Base-by-base conservation (phyloP, 2,329 filamentous ascomycete genomes). In the Penicillium griseofulvum region DNA sequence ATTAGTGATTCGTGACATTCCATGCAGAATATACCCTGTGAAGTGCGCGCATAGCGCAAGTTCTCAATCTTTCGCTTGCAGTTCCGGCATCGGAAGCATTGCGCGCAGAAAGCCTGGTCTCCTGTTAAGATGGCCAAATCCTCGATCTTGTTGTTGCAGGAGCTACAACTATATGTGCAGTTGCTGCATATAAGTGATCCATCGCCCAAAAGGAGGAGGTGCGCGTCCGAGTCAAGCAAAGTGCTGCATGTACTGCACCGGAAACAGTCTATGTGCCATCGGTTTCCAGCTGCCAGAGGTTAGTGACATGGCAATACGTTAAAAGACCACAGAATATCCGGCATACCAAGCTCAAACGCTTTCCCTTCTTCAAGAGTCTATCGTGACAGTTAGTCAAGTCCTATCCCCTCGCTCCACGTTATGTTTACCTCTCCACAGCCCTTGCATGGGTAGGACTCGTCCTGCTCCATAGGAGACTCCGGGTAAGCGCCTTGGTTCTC, bases 21-120 rank as follows among this genome's bases (percentile, higher is more conserved):
- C 94, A 99, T 99, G 78, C 94, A 99, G 72, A 99, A 97, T 66
- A 99, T 99, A 57, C 94, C 94, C 75, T 97, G 94, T 8, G 93
- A 97, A 1, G 94, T 99, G 69, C 94, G 87, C 52, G 94, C 94
- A 84, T 97, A 99, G 72, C 93, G 87, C 61, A 99, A 81, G 72
- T 99, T 99, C 76, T 99, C 94, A 58, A 99, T 99, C 80, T 97
- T 97, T 72, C 90, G 87, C 80, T 97, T 99, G 81, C 94, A 99
- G 74, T 97, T 99, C 67, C 94, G 85, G 78, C 94, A 99, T 67
- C 92, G 86, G 78, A 99, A 99, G 77, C 94, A 99, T 54, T 90
- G 93, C 41, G 92, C 91, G 76, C 94, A 99, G 73, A 97, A 99
- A 42, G 94, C 94, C 77, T 99, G 93, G 69, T 99, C 94, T 62